Evolutionary conservation across 257 asterid genomes (phyloP).

Genomic region (Fraxinus excelsior): DNA sequence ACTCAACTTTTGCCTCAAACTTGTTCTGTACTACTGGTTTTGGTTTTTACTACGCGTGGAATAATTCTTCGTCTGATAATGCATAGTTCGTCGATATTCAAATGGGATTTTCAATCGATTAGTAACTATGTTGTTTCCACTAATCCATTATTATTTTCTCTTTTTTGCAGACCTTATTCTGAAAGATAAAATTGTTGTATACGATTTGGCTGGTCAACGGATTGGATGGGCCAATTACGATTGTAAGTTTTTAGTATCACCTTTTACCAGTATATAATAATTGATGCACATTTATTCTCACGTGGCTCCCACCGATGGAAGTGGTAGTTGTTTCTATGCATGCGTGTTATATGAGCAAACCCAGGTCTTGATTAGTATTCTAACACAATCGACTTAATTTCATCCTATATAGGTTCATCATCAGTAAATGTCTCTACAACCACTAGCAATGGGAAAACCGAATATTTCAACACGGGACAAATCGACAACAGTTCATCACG

Average conservation of each 20-base stretch:
- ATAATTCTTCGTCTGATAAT: not conserved
- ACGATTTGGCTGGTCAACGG: conserved; percentile 78
- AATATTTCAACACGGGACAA: conserved; percentile 74
- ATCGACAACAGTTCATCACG: conserved; percentile 35
- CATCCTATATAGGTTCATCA: conserved; percentile 51
- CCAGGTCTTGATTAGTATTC: not conserved
- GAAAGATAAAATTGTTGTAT: conserved; percentile 86
- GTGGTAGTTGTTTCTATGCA: too few relatives aligned
- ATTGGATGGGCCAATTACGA: conserved; percentile 94
- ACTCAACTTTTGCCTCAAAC: not conserved
- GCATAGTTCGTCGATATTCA: not conserved
- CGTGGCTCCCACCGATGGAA: not conserved
- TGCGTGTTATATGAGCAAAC: too few relatives aligned
- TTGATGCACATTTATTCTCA: not conserved
- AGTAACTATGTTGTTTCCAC: not conserved
- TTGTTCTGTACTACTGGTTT: not conserved
- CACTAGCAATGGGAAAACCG: conserved; percentile 58
- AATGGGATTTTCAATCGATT: not conserved
- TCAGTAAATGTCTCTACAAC: conserved; percentile 78
- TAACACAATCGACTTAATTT: conserved; percentile 11
- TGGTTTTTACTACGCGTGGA: not conserved
- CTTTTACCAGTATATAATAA: not conserved
- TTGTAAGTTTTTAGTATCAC: conserved; percentile 60
- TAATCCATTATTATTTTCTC: not conserved
- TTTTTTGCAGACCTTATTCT: conserved; percentile 72